phyloP scores from a whole-genome alignment of 768 basidiomycete species.

The Trichaptum fuscoviolaceum region DNA sequence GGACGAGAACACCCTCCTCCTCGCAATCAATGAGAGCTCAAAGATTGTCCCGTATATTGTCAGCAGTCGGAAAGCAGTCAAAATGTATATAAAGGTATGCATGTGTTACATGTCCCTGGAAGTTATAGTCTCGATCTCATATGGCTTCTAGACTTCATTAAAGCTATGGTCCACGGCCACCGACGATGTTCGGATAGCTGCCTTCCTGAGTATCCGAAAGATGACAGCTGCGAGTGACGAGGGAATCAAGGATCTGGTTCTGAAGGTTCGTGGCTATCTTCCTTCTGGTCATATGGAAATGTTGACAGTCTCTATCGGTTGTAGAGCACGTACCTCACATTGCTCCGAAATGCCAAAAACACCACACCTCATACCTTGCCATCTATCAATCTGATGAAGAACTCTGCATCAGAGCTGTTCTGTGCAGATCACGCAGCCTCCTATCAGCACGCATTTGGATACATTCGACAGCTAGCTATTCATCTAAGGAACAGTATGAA shows the following conservation, averaged over 20 bases:
- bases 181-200: slow-evolving; percentile 77
- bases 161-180: slow-evolving; percentile 78
- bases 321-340: slow-evolving; percentile 82
- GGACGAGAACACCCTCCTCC: slow-evolving; percentile 55
- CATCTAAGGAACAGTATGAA: slow-evolving; percentile 91
- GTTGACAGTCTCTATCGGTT: neutral
- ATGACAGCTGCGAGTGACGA: slow-evolving; percentile 75
- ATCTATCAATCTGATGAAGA: slow-evolving; percentile 95
- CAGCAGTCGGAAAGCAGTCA: slow-evolving; percentile 77
- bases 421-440: slow-evolving; percentile 65
- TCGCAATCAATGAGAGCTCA: slow-evolving; percentile 78
- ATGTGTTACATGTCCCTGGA: neutral
- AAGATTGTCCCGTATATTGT: slow-evolving; percentile 89
- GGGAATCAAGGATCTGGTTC: slow-evolving; percentile 74
- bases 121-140: slow-evolving; percentile 3
- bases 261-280: slow-evolving; percentile 56
- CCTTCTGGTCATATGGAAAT: neutral
- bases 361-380: slow-evolving; percentile 87
- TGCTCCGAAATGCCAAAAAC: slow-evolving; percentile 79
- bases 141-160: slow-evolving; percentile 58
- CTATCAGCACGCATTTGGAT: slow-evolving; percentile 95
- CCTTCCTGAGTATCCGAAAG: slow-evolving; percentile 79
- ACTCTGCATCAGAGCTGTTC: slow-evolving; percentile 91
- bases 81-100: slow-evolving; percentile 78
- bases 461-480: slow-evolving; percentile 92